A percentile compares a stretch with the other conserved stretches of the same genome.
phyloP scores from a whole-genome alignment of 2,329 filamentous ascomycete genomes.

The Aspergillus felis region DNA sequence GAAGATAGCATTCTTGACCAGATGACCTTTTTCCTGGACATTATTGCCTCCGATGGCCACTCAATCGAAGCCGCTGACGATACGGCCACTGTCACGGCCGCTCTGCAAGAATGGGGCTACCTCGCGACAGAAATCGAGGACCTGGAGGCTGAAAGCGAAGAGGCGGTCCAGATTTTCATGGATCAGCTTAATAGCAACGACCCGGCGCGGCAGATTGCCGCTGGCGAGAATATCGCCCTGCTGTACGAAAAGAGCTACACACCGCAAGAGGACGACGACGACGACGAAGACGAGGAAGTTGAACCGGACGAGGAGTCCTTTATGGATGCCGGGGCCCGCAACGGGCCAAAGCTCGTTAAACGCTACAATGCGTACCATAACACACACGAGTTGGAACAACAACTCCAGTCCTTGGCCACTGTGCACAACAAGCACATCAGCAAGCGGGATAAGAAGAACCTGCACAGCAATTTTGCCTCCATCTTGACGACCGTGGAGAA shows the following conservation, averaged over 20 bases:
- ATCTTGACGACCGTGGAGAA: conserved; percentile 64
- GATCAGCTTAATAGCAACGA: conserved; percentile 79
- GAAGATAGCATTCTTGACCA: conserved; percentile 65
- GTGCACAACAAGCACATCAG: conserved; percentile 59
- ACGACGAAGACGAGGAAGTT: conserved; percentile 45
- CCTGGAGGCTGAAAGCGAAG: conserved; percentile 65
- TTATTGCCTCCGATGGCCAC: conserved; percentile 74
- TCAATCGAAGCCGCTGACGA: conserved; percentile 68
- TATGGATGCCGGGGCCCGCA: conserved; percentile 34
- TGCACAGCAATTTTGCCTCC: conserved; percentile 65
- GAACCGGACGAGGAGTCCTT: conserved; percentile 40
- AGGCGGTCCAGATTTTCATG: conserved; percentile 73
- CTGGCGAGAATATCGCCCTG: conserved; percentile 75
- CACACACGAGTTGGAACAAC: conserved; percentile 57
- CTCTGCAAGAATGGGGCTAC: conserved; percentile 74
- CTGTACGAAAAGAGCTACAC: conserved; percentile 72
- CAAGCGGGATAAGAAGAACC: conserved; percentile 62
- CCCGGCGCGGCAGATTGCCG: conserved; percentile 68
- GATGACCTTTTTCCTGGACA: conserved; percentile 72
- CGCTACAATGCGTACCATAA: conserved; percentile 66
- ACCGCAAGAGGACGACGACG: conserved; percentile 55
- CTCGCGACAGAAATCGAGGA: conserved; percentile 75
- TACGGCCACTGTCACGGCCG: conserved; percentile 66
- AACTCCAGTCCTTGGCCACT: conserved; percentile 57
- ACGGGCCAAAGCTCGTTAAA: conserved; percentile 50